phyloP scores from a whole-genome alignment of 2,329 filamentous ascomycete species.

The Alternaria tenuissima region DNA sequence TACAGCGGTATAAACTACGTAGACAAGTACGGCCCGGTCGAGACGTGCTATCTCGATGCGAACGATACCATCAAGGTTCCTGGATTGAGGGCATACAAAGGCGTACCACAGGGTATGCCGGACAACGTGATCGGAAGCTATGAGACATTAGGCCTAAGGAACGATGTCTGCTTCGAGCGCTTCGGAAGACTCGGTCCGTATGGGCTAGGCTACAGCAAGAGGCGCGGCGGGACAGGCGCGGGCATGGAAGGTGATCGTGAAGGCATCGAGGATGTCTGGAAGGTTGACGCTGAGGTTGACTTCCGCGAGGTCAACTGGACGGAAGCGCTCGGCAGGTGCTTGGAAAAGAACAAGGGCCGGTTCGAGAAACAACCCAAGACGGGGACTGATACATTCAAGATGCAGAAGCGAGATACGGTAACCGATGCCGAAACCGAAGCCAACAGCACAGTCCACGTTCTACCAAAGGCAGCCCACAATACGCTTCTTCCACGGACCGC shows the following conservation, averaged over 20 bases:
- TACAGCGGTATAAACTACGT: constrained; percentile 67
- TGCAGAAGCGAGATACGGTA: constrained; percentile 39
- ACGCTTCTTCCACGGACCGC: constrained; percentile 69
- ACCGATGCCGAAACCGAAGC: constrained; percentile 1
- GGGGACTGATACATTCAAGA: constrained; percentile 51
- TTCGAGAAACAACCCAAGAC: constrained; percentile 61
- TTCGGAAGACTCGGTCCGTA: constrained; percentile 90
- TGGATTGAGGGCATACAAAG: constrained; percentile 74
- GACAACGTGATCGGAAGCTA: constrained; percentile 88
- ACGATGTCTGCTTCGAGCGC: constrained; percentile 92
- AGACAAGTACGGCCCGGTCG: constrained; percentile 65
- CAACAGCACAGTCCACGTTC: constrained; percentile 26
- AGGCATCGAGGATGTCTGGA: constrained; percentile 82
- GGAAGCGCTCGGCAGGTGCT: constrained; percentile 77
- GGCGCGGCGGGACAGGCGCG: constrained; percentile 82
- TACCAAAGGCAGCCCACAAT: constrained; percentile 40
- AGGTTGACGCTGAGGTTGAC: constrained; percentile 74
- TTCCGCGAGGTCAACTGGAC: constrained; percentile 82
- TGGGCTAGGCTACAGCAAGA: constrained; percentile 82
- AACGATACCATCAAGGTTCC: constrained; percentile 73
- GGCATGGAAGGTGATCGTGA: constrained; percentile 85
- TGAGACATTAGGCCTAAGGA: constrained; percentile 76
- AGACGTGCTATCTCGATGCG: constrained; percentile 81
- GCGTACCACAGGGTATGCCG: constrained; percentile 84
- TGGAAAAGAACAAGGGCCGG: constrained; percentile 72